Conservation (phyloP, 176 grass and related monocot genomes). For the Oropetium thomaeum region DNA sequence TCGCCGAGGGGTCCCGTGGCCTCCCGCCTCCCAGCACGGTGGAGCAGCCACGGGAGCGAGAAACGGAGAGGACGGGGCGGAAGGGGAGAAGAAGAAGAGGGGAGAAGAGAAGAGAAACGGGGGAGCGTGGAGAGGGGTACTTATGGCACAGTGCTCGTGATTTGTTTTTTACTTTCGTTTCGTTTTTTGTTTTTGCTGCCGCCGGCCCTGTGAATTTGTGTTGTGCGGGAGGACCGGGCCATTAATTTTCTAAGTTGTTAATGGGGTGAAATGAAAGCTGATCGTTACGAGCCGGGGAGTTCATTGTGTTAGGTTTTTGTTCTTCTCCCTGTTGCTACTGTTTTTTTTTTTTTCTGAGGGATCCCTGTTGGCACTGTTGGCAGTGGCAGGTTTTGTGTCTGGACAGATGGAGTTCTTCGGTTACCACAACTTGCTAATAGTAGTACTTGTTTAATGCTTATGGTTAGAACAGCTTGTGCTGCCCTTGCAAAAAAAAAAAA, state of each 20-base stretch:
- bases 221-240: not conserved
- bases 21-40: not conserved
- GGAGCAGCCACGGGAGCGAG: not conserved
- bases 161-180: not conserved
- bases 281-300: constrained; percentile 24
- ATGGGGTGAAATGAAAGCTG: constrained; percentile 8
- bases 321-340: not conserved
- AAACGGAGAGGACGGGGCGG: not conserved
- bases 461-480: too few species aligned
- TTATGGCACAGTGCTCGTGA: constrained; percentile 41
- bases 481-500: too few species aligned
- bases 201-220: not conserved
- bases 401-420: not conserved
- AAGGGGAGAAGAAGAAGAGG: not conserved
- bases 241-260: constrained; percentile 23
- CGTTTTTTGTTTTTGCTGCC: not conserved
- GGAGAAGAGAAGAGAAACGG: not conserved
- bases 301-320: constrained; percentile 20
- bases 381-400: not conserved
- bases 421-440: not conserved
- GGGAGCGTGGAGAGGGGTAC: constrained; percentile 26
- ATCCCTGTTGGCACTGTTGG: constrained; percentile 19
- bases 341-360: constrained; percentile 2
- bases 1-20: not conserved
- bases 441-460: too few species aligned